phyloP scores from a whole-genome alignment of 1,139 yeast genomes.

The Geotrichum histeridarum region DNA sequence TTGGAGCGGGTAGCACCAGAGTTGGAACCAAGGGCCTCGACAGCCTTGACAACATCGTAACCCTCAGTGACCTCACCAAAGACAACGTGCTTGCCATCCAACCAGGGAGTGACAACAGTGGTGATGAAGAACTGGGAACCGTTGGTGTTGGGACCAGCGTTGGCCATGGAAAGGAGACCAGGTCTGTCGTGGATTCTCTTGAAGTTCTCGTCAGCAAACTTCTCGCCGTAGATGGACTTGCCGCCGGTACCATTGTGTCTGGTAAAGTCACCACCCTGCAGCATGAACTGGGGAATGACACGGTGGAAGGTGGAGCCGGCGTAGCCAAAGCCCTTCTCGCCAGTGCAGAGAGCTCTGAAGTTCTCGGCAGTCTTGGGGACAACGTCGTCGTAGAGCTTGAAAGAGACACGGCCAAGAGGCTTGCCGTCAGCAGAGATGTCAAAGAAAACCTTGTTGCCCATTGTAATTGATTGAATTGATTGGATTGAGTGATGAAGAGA shows the following conservation, averaged over 20 bases:
- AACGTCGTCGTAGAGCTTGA: conserved; percentile 86
- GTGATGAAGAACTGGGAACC: conserved; percentile 99
- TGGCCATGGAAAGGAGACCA: conserved; percentile 97
- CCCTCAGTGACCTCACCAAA: conserved; percentile 96
- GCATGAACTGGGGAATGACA: conserved; percentile 96
- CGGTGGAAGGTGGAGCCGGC: conserved; percentile 93
- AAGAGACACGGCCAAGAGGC: conserved; percentile 60
- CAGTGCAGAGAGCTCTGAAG: conserved; percentile 95
- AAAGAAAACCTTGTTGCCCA: conserved; percentile 59
- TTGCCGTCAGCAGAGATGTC: conserved; percentile 66
- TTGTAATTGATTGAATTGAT: conserved; percentile 21
- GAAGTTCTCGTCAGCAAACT: conserved; percentile 96
- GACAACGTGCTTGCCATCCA: conserved; percentile 98
- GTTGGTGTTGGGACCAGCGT: conserved; percentile 99
- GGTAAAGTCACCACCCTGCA: conserved; percentile 98
- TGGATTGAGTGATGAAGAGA: not conserved
- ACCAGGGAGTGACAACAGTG: conserved; percentile 93
- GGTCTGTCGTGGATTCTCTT: conserved; percentile 79
- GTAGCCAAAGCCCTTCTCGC: conserved; percentile 97
- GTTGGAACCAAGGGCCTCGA: conserved; percentile 80
- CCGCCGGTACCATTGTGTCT: conserved; percentile 83
- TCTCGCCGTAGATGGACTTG: conserved; percentile 94
- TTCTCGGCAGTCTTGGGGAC: conserved; percentile 98
- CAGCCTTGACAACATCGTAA: conserved; percentile 81
- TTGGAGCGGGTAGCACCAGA: conserved; percentile 78